Percentiles rank a stretch among this genome's conserved stretches.
Conservation (phyloP, 306 rosid genomes). For the Castanospermum australe region DNA sequence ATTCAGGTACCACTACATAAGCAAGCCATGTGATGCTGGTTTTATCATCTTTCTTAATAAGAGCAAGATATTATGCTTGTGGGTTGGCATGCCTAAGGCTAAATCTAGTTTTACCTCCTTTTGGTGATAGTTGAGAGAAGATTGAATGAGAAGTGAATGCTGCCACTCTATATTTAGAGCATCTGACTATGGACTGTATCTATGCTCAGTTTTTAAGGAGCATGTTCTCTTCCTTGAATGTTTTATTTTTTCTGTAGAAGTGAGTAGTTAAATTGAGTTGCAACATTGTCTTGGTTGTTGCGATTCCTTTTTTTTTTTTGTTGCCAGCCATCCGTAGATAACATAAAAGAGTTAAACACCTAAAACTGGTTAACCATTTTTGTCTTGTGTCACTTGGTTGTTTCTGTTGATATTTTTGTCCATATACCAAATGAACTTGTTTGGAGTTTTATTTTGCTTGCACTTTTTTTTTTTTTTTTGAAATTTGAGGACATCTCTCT, state of each 20-base stretch:
- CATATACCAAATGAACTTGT: neutral
- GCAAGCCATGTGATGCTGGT: neutral
- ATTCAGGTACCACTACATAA: slow-evolving; percentile 66
- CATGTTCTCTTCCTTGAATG: neutral
- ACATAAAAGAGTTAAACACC: neutral
- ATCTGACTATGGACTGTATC: neutral
- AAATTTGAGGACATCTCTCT: neutral
- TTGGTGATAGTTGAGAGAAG: neutral
- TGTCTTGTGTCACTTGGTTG: neutral
- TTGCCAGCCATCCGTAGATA: too few species aligned
- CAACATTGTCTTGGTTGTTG: neutral
- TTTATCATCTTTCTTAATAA: neutral
- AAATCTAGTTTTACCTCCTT: neutral
- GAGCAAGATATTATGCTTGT: neutral
- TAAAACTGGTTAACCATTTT: neutral
- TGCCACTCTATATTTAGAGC: neutral
- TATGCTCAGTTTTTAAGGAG: neutral
- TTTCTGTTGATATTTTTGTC: slow-evolving; percentile 5
- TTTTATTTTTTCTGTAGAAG: neutral
- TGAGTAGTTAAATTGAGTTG: neutral
- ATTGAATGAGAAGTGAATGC: slow-evolving; percentile 7
- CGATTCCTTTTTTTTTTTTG: too few species aligned
- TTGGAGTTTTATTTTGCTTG: neutral
- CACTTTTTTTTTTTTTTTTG: neutral
- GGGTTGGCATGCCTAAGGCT: neutral